These are phyloP conservation scores for Epichloe brachyelytri DNA, from an alignment of 2,329 filamentous ascomycete genomes.

Conservation along the genomic window DNA sequence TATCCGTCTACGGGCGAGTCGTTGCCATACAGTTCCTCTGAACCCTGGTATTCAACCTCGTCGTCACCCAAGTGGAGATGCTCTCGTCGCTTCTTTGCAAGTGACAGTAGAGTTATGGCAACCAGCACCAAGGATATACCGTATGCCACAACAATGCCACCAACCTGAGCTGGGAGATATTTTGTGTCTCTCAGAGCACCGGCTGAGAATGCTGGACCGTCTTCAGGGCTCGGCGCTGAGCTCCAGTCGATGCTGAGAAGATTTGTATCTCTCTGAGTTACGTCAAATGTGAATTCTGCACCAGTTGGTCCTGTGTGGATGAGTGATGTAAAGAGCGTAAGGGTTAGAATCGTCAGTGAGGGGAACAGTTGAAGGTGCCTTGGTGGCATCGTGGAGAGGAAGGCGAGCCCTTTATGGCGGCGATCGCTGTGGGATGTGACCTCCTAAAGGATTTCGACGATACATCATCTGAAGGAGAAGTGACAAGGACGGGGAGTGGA, in stretches of 20 bases:
- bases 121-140: conserved; percentile 63
- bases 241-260: conserved; percentile 31
- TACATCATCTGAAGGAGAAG: conserved; percentile 37
- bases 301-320: conserved; percentile 12
- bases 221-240: conserved; percentile 41
- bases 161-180: conserved; percentile 69
- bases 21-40: conserved; percentile 12
- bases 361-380: conserved; percentile 14
- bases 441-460: conserved; percentile 33
- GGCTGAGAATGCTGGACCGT: conserved; percentile 46
- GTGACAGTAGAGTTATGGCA: conserved; percentile 49
- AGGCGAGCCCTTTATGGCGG: conserved; percentile 17
- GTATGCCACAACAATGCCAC: conserved; percentile 75
- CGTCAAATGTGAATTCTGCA: conserved; percentile 7
- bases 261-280: conserved; percentile 16
- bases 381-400: conserved; percentile 28
- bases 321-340: conserved; percentile 14
- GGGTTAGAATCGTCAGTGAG: conserved; percentile 15
- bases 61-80: conserved; percentile 40
- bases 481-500: conserved; percentile 22
- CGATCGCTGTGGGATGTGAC: conserved; percentile 23
- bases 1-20: conserved; percentile 9
- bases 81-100: conserved; percentile 43
- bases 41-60: conserved; percentile 30
- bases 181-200: conserved; percentile 45